Evolutionary conservation across 441 rosid species (phyloP).

Genomic region (Arabidopsis hybrid): DNA sequence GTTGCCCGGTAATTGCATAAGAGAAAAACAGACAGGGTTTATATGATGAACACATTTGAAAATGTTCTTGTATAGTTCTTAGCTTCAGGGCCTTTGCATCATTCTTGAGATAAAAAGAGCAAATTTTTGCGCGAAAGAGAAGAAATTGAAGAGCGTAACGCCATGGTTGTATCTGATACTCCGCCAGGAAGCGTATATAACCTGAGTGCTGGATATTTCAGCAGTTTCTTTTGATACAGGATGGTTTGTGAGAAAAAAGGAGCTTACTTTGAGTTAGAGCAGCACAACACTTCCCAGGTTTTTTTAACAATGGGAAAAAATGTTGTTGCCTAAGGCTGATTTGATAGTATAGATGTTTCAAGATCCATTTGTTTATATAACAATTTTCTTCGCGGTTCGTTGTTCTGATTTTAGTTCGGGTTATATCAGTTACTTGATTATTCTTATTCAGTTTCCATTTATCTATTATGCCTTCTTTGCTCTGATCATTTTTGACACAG

Average conservation of each 20-base stretch:
- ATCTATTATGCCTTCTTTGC: background rate
- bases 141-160: slow-evolving; percentile 13
- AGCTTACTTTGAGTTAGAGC: slow-evolving; percentile 40
- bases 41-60: slow-evolving; percentile 26
- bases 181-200: slow-evolving; percentile 17
- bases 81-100: slow-evolving; percentile 30
- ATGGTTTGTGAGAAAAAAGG: slow-evolving; percentile 40
- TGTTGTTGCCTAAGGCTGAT: slow-evolving; percentile 46
- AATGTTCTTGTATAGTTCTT: slow-evolving; percentile 32
- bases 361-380: slow-evolving; percentile 31
- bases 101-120: slow-evolving; percentile 18
- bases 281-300: slow-evolving; percentile 53
- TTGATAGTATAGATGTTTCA: slow-evolving; percentile 37
- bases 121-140: slow-evolving; percentile 4
- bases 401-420: slow-evolving; percentile 9
- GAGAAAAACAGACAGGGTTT: slow-evolving; percentile 62
- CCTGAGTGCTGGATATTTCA: slow-evolving; percentile 34
- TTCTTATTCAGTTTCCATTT: slow-evolving; percentile 18
- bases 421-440: slow-evolving; percentile 40
- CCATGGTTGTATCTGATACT: slow-evolving; percentile 34
- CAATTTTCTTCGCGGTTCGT: slow-evolving; percentile 10
- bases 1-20: slow-evolving; percentile 81
- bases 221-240: slow-evolving; percentile 44
- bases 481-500: background rate
- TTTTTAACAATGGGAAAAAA: slow-evolving; percentile 55